Base-by-base conservation (phyloP, 306 rosid species). In the Cotoneaster glaucophyllus region DNA sequence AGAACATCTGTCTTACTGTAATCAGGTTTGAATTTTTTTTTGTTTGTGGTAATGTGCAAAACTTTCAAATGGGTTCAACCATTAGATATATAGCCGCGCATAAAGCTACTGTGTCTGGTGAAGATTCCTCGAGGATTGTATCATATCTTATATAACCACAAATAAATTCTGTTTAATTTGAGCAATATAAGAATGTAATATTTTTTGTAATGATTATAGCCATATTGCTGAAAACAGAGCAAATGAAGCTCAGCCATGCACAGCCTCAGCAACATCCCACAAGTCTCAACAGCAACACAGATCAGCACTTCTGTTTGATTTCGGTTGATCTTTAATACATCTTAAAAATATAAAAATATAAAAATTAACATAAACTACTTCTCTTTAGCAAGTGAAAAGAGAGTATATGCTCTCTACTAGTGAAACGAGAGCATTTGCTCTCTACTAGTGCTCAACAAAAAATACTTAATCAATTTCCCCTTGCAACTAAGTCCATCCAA, bases 21-120 rank as follows among this genome's bases (percentile, higher is more conserved):
- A 11, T 57, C 63, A 22, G 32, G 54, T 22, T 14, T 61, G 19
- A 61, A 26, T 5, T 61, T 13, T 17, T n/a, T 34, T 70, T 72
- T 64, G 65, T 71, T 64, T 64, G 37, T 50, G 44, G 53, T 63
- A 15, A 15, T 24, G 43, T 43, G 45, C 54, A 5, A 32, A 78
- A 53, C 45, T 64, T n/a, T 74, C 61, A 70, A 43, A 69, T 26
- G 77, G 80, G 39, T 70, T 71, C 52, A 76, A 71, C 67, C 75
- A 77, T 72, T 67, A 67, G 34, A 17, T 34, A 37, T 71, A 63
- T 34, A 5, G 68, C 81, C 32, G 26, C 54, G 8, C 53, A 71
- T 53, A 37, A 64, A 63, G 34, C 32, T 19, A 50, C 62, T 6
- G 14, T 25, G 69, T 43, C 73, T 61, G 73, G 73, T 71, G 45